Percentiles rank a stretch among this genome's conserved stretches.
These are phyloP conservation scores for Pythium folliculosum DNA, from an alignment of 352 stramenopile genomes.

Conservation along the genomic window DNA sequence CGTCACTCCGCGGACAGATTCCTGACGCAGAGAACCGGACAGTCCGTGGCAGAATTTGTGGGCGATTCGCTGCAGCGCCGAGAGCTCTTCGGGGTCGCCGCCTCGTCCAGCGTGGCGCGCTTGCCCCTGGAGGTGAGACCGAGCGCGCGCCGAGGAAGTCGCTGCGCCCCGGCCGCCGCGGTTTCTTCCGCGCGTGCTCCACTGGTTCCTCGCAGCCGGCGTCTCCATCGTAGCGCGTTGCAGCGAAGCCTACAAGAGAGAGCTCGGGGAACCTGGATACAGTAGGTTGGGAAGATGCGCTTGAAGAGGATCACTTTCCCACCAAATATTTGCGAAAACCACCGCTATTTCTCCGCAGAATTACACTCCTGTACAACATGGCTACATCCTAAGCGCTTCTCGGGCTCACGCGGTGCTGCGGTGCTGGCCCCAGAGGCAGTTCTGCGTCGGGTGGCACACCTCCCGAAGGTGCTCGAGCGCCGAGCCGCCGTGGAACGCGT, in stretches of 20 bases:
- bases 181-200: too few relatives aligned
- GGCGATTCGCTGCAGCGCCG: conserved; percentile 1
- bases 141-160: too few relatives aligned
- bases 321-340: conserved; percentile 14
- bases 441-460: conserved; percentile 25
- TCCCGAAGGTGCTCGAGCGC: conserved; percentile 18
- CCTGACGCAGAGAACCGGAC: not conserved
- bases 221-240: too few relatives aligned
- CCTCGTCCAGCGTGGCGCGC: too few relatives aligned
- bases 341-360: conserved; percentile 2
- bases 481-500: conserved; percentile 23
- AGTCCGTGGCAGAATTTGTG: conserved; percentile 15
- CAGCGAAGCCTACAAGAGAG: too few relatives aligned
- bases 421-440: conserved; percentile 30
- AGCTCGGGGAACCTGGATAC: too few relatives aligned
- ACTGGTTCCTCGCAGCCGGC: too few relatives aligned
- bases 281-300: too few relatives aligned
- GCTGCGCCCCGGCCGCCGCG: too few relatives aligned
- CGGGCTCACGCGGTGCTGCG: conserved; percentile 3
- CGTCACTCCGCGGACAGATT: not conserved
- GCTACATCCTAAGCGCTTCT: not conserved
- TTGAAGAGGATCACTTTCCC: too few relatives aligned
- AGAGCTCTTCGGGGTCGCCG: not conserved
- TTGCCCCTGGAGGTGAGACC: too few relatives aligned
- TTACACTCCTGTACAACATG: conserved; percentile 8